Base-by-base conservation (phyloP, 441 rosid species). In the Geranium incanum region DNA sequence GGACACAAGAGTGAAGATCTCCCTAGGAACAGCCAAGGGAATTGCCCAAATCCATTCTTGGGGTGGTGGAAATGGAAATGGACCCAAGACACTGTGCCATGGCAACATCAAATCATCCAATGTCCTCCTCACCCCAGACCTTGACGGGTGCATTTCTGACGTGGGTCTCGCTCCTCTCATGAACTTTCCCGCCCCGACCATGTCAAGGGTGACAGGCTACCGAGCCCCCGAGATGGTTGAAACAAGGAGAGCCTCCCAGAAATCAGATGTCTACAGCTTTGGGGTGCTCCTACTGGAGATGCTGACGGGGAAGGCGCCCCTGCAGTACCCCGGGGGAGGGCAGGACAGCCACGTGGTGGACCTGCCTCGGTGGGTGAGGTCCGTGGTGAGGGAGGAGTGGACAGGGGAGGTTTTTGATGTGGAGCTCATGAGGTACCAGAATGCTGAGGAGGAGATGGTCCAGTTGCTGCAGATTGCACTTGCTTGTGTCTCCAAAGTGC, bases 321-420 rank as follows among this genome's bases (percentile, higher is more conserved):
- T 86, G 64, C 86, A 81, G 21, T 80, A 78, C 39, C 80, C 84
- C 0, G 90, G 85, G 33, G 85, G 15, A 50, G 15, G 15, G 5
- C 57, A 50, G 13, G 57, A 50, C 0, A 85, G 83, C 18, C 88
- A 85, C 12, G 81, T 84, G 5, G 67, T 83, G 21, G 92, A 86
- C 75, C 87, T 88, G 8, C 92, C 90, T 4, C 83, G 90, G 63
- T 88, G 90, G 90, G 92, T 88, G 37, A 84, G 86, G 63, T 88
- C 92, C 6, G 88, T 88, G 0, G 90, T 88, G 12, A 75, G 88
- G 38, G 92, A 88, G 66, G 92, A 88, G 50, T 88, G 90, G 92
- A 86, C 92, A 0, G 92, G 88, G 0, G 90, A 88, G 75, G 92
- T 88, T 13, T 88, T 88, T 45, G 88, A 88, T 69, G 87, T 84